These are phyloP conservation scores for Acephala macrosclerotiorum DNA, from an alignment of 2,329 filamentous ascomycete genomes.

Conservation along the genomic window DNA sequence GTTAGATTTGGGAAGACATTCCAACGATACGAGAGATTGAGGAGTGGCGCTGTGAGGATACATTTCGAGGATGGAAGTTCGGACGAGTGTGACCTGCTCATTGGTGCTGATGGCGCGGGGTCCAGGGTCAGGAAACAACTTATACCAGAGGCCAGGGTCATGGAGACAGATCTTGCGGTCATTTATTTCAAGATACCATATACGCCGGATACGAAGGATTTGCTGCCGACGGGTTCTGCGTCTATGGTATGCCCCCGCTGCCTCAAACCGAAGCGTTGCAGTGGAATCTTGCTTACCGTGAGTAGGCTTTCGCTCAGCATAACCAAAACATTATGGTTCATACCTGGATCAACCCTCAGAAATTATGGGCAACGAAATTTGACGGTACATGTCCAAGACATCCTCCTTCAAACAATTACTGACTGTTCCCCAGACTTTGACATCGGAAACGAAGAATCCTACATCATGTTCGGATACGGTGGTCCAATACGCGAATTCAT, in stretches of 20 bases:
- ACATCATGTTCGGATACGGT: conserved; percentile 41
- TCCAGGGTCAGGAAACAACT: conserved; percentile 54
- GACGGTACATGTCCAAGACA: conserved; percentile 8
- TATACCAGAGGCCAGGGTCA: conserved; percentile 33
- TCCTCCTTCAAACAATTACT: not conserved
- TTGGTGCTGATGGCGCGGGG: conserved; percentile 62
- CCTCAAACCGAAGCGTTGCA: not conserved
- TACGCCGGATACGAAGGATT: conserved; percentile 32
- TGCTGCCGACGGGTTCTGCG: conserved; percentile 32
- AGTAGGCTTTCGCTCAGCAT: conserved; percentile 33
- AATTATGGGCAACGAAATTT: conserved; percentile 35
- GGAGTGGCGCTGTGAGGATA: conserved; percentile 45
- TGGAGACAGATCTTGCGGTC: conserved; percentile 31
- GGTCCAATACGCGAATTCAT: conserved; percentile 31
- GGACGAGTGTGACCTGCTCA: conserved; percentile 57
- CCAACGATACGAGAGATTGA: conserved; percentile 39
- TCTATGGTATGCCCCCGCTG: conserved; percentile 32
- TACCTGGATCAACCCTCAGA: conserved; percentile 38
- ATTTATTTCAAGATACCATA: conserved; percentile 43
- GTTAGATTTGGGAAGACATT: conserved; percentile 45
- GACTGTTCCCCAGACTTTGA: conserved; percentile 18
- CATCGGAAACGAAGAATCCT: conserved; percentile 38
- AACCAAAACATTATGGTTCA: conserved; percentile 41
- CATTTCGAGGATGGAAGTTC: conserved; percentile 52
- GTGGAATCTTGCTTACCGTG: conserved; percentile 18